These are phyloP conservation scores for Cercophora newfieldiana DNA, from an alignment of 495 filamentous ascomycete species.

Conservation along the genomic window DNA sequence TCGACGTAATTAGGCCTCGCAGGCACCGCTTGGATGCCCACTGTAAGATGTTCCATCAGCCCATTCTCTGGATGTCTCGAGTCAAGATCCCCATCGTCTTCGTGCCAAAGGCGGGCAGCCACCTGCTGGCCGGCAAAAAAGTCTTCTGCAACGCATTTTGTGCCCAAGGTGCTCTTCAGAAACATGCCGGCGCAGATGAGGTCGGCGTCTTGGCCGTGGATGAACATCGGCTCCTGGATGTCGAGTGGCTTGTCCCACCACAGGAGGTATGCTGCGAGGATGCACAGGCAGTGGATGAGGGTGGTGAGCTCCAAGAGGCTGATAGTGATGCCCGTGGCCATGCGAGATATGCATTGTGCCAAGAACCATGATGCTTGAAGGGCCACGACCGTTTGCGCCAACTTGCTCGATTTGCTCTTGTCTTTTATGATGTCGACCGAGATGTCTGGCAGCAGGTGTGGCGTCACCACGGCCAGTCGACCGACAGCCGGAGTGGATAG, in stretches of 20 bases:
- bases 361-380: constrained; percentile 17
- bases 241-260: constrained; percentile 25
- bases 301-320: constrained; percentile 22
- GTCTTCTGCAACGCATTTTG: not conserved
- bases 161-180: not conserved
- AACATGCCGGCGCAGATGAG: not conserved
- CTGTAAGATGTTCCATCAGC: not conserved
- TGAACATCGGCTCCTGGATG: constrained; percentile 12
- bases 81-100: not conserved
- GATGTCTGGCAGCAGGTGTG: constrained; percentile 16
- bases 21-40: not conserved
- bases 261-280: constrained; percentile 10
- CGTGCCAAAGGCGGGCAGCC: not conserved
- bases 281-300: constrained; percentile 16
- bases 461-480: not conserved
- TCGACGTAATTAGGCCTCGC: not conserved
- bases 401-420: constrained; percentile 17
- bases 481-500: not conserved
- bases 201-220: not conserved
- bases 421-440: constrained; percentile 8
- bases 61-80: not conserved
- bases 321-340: constrained; percentile 2
- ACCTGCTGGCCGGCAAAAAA: not conserved
- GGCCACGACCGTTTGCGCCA: constrained; percentile 12
- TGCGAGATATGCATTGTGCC: constrained; percentile 4